phyloP scores from a whole-genome alignment of 805 yeast genomes.

The Metschnikowia borealis region DNA sequence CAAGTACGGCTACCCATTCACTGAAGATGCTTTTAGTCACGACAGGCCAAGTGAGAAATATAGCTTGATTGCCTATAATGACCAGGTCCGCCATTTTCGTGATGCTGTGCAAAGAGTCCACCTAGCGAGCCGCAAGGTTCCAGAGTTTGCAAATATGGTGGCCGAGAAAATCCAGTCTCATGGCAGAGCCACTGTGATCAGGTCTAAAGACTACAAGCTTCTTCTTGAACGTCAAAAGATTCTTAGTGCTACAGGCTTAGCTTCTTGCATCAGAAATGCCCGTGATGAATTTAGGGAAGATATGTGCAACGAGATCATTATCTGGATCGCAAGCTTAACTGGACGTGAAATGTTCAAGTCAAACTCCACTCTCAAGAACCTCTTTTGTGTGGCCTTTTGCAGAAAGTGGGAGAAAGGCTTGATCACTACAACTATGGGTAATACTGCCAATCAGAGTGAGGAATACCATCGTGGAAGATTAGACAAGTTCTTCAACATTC shows the following conservation, averaged over 20 bases:
- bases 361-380: slow-evolving; percentile 43
- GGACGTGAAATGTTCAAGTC: slow-evolving; percentile 51
- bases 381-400: slow-evolving; percentile 56
- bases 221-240: slow-evolving; percentile 52
- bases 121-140: slow-evolving; percentile 58
- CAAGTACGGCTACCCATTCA: slow-evolving; percentile 40
- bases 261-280: slow-evolving; percentile 60
- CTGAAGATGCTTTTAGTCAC: slow-evolving; percentile 27
- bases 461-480: slow-evolving; percentile 30
- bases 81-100: slow-evolving; percentile 67
- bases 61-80: slow-evolving; percentile 67
- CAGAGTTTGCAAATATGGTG: slow-evolving; percentile 69
- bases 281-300: slow-evolving; percentile 77
- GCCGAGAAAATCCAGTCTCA: slow-evolving; percentile 55
- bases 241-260: slow-evolving; percentile 60
- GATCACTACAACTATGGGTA: slow-evolving; percentile 1
- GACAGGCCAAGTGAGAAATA: slow-evolving; percentile 45
- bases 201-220: slow-evolving; percentile 48
- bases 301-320: slow-evolving; percentile 66
- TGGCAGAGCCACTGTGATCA: slow-evolving; percentile 69
- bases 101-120: slow-evolving; percentile 69
- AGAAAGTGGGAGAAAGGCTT: slow-evolving; percentile 59
- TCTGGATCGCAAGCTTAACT: slow-evolving; percentile 62
- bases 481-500: slow-evolving; percentile 34
- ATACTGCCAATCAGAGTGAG: background rate